Evolutionary conservation across 2,329 filamentous ascomycete species (phyloP).

Genomic region (Dichotomopilus funicola): DNA sequence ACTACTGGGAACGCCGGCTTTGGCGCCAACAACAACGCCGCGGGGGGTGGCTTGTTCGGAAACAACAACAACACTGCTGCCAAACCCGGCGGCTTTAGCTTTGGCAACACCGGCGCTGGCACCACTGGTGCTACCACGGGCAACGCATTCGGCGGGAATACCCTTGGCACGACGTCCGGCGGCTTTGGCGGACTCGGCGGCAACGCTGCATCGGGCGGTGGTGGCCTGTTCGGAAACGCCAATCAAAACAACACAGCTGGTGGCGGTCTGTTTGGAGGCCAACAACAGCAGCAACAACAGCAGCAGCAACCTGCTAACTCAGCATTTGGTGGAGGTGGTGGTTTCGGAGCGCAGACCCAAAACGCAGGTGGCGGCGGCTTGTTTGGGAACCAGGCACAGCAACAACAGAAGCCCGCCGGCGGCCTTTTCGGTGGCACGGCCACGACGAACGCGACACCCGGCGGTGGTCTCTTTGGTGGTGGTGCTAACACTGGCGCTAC

Average conservation of each 20-base stretch:
- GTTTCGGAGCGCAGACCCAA: conserved; percentile 23
- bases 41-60: conserved; percentile 33
- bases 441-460: conserved; percentile 15
- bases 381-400: conserved; percentile 27
- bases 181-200: conserved; percentile 18
- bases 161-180: not conserved
- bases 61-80: conserved; percentile 6
- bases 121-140: not conserved
- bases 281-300: conserved; percentile 15
- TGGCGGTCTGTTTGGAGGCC: conserved; percentile 27
- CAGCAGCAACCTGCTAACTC: conserved; percentile 18
- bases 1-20: conserved; percentile 13
- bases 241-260: conserved; percentile 18
- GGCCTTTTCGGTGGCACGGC: conserved; percentile 23
- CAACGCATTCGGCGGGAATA: conserved; percentile 13
- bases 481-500: conserved; percentile 26
- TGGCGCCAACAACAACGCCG: conserved; percentile 11
- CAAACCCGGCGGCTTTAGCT: conserved; percentile 21
- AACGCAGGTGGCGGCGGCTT: conserved; percentile 17
- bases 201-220: conserved; percentile 27
- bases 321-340: conserved; percentile 24
- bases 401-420: conserved; percentile 23
- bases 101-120: conserved; percentile 17
- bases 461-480: conserved; percentile 27
- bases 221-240: conserved; percentile 33